A percentile compares a stretch with the other conserved stretches of the same genome.
Conservation (phyloP, 2,329 filamentous ascomycete species). For the Fusarium circinatum region DNA sequence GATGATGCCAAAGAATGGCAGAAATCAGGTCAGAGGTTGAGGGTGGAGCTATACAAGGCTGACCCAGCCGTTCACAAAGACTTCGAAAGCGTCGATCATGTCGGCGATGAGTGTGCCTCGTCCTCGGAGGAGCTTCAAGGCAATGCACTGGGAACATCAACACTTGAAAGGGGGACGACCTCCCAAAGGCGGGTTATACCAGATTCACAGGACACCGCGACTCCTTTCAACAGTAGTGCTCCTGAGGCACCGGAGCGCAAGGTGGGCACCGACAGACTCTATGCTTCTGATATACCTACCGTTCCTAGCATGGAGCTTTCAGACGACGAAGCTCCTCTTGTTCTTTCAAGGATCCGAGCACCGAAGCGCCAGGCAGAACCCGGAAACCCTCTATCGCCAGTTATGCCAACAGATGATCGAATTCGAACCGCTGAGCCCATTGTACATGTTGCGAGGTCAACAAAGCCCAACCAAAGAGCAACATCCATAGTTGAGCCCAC, state of each 20-base stretch:
- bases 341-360: constrained; percentile 24
- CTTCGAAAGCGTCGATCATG: constrained; percentile 10
- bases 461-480: not conserved
- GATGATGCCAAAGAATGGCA: constrained; percentile 30
- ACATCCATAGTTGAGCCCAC: not conserved
- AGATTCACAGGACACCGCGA: constrained; percentile 45
- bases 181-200: constrained; percentile 31
- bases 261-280: not conserved
- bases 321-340: constrained; percentile 51
- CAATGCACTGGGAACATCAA: not conserved
- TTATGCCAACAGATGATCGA: not conserved
- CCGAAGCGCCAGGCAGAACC: not conserved
- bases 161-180: not conserved
- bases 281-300: not conserved
- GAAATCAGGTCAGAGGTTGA: constrained; percentile 12
- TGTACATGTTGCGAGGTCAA: not conserved
- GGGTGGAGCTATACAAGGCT: constrained; percentile 22
- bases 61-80: constrained; percentile 8
- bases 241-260: constrained; percentile 14
- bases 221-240: constrained; percentile 37
- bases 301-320: constrained; percentile 45
- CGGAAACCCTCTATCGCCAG: not conserved
- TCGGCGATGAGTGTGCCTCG: not conserved
- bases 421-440: not conserved
- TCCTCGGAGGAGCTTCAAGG: not conserved